Base-by-base conservation (phyloP, 2,329 filamentous ascomycete species). In the Exophiala spinifera region DNA sequence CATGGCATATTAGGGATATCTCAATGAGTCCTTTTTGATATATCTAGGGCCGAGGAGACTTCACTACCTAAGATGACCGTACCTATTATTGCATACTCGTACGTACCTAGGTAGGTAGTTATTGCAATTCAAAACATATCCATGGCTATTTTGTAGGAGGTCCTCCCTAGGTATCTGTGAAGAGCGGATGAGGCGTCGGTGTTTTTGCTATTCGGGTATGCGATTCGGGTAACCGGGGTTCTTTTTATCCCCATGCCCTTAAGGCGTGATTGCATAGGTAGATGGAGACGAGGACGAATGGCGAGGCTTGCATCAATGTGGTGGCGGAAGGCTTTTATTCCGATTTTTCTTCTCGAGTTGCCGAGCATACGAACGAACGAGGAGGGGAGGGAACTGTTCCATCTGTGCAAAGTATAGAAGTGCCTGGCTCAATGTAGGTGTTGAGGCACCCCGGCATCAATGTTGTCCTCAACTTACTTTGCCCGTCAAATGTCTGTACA, bases 171-270 rank as follows among this genome's bases (percentile, higher is more conserved):
- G 4, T n/a, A 14, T 39, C 10, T 10, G 36, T 39, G 36, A 10
- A 39, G 14, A 39, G 36, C 36, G 36, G 36, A 31, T 11, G 7
- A 10, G 28, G 28, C 28, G 4, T 39, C 17, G 36, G 36, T 39
- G n/a, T 5, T 44, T 44, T 25, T n/a, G 20, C n/a, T 11, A 21
- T 44, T 44, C 42, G 42, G 42, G 42, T 44, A 20, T n/a, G 20
- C n/a, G 11, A 21, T 44, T 44, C 42, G 42, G 42, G 42, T 44
- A 20, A 25, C 21, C 42, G 42, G 42, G 36, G 36, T 39, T n/a
- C 42, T 10, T 25, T 31, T 44, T 25, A 25, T 44, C 42, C 28
- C 20, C 42, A 44, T 42, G 39, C 39, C n/a, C n/a, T 42, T 10
- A 39, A 15, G 36, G 14, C 36, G 36, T 39, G 36, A 39, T 39